A percentile compares a stretch with the other conserved stretches of the same genome.
phyloP scores from a whole-genome alignment of 2,329 filamentous ascomycete genomes.

The Elsinoe ampelina region DNA sequence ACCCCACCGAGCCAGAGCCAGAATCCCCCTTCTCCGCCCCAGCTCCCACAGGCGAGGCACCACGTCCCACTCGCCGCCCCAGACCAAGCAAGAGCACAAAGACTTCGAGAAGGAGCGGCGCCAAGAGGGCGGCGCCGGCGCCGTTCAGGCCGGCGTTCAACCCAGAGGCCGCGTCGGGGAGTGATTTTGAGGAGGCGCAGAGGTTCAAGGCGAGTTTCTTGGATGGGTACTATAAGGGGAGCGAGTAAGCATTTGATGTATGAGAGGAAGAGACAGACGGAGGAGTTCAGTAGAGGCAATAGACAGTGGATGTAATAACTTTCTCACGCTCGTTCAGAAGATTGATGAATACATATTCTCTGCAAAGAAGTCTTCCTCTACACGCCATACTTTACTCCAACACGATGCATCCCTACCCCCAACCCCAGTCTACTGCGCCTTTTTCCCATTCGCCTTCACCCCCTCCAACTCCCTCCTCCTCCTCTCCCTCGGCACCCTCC shows the following conservation, averaged over 20 bases:
- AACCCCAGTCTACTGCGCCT: not conserved
- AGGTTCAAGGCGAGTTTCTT: constrained; percentile 10
- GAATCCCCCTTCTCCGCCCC: not conserved
- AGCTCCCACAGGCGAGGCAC: not conserved
- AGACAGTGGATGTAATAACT: not conserved
- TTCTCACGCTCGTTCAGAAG: not conserved
- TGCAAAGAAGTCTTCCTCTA: not conserved
- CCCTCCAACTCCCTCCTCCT: constrained; percentile 23
- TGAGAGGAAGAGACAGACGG: not conserved
- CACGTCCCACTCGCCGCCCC: not conserved
- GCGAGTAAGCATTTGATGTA: not conserved
- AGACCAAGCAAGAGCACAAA: not conserved
- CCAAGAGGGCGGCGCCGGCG: not conserved
- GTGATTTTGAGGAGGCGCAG: constrained; percentile 6
- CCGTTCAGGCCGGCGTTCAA: constrained; percentile 4
- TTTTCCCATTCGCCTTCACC: not conserved
- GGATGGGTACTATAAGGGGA: constrained; percentile 4
- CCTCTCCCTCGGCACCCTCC: constrained; percentile 32
- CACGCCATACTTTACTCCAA: not conserved
- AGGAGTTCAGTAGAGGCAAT: not conserved
- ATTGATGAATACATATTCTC: not conserved
- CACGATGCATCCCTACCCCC: not conserved
- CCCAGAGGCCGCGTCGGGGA: not conserved
- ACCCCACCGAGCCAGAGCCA: not conserved
- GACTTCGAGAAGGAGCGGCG: not conserved